Conservation (phyloP, 2,329 filamentous ascomycete species). For the Hypoxylon sp. region DNA sequence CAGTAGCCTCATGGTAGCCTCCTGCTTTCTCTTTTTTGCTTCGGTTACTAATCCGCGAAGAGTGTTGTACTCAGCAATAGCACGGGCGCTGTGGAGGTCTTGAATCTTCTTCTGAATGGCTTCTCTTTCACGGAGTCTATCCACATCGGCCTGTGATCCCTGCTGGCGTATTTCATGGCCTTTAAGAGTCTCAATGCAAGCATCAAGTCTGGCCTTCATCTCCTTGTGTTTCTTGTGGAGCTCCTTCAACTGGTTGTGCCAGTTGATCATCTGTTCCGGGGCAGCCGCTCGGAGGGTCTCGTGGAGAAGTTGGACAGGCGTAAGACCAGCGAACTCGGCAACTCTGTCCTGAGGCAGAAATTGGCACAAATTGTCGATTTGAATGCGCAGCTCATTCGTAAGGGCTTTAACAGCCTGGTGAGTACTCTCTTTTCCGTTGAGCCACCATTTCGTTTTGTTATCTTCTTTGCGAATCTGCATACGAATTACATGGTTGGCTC, state of each 20-base stretch:
- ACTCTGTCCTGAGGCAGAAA: constrained; percentile 97
- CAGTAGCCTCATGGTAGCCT: constrained; percentile 69
- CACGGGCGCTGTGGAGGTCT: constrained; percentile 75
- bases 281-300: constrained; percentile 93
- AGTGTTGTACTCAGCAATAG: constrained; percentile 75
- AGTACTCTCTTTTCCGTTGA: constrained; percentile 76
- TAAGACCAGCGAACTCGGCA: constrained; percentile 89
- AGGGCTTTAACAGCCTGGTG: constrained; percentile 77
- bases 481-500: constrained; percentile 79
- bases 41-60: constrained; percentile 64
- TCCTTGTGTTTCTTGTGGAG: constrained; percentile 79
- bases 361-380: constrained; percentile 97
- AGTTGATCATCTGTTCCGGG: constrained; percentile 81
- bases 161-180: constrained; percentile 81
- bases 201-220: constrained; percentile 69
- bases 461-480: constrained; percentile 85
- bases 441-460: constrained; percentile 82
- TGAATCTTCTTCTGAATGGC: constrained; percentile 75
- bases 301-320: constrained; percentile 83
- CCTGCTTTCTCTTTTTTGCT: constrained; percentile 69
- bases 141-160: constrained; percentile 83
- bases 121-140: constrained; percentile 82
- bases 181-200: constrained; percentile 73
- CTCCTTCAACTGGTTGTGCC: constrained; percentile 81
- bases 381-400: constrained; percentile 82